phyloP scores from a whole-genome alignment of 495 filamentous ascomycete genomes.

The Corynascus novoguineensis region DNA sequence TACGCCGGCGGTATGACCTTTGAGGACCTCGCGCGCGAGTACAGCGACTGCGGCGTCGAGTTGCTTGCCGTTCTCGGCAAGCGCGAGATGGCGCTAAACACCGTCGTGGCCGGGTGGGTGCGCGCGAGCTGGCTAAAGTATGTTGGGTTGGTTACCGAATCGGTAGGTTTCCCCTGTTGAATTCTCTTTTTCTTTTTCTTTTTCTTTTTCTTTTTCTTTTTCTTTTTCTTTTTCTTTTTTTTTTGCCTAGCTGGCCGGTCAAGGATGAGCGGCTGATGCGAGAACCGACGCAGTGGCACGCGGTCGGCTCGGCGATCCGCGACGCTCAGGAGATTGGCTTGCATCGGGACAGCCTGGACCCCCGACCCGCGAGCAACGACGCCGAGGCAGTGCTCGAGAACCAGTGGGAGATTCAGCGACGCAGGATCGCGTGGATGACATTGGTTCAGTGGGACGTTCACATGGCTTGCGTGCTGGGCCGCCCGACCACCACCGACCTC shows the following conservation, averaged over 20 bases:
- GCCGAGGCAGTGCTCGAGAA: slow-evolving; percentile 43
- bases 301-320: slow-evolving; percentile 50
- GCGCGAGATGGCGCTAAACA: slow-evolving; percentile 48
- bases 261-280: not conserved
- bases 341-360: slow-evolving; percentile 45
- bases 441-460: slow-evolving; percentile 56
- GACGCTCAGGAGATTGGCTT: slow-evolving; percentile 61
- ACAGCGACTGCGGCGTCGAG: slow-evolving; percentile 51
- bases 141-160: slow-evolving; percentile 45
- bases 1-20: slow-evolving; percentile 56
- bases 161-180: slow-evolving; percentile 34
- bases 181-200: not conserved
- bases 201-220: not conserved
- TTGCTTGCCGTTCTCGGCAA: slow-evolving; percentile 52
- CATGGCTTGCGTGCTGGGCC: slow-evolving; percentile 53
- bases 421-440: slow-evolving; percentile 52
- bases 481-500: slow-evolving; percentile 50
- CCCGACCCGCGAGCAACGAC: slow-evolving; percentile 33
- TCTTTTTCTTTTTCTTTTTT: not conserved
- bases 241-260: not conserved
- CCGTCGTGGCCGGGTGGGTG: slow-evolving; percentile 53
- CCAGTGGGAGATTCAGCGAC: slow-evolving; percentile 50
- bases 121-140: slow-evolving; percentile 47
- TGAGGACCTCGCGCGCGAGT: slow-evolving; percentile 52
- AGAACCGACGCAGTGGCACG: slow-evolving; percentile 48